Percentiles rank a stretch among this genome's conserved stretches.
These are phyloP conservation scores for Monilinia fructigena DNA, from an alignment of 2,329 filamentous ascomycete species.

Conservation along the genomic window DNA sequence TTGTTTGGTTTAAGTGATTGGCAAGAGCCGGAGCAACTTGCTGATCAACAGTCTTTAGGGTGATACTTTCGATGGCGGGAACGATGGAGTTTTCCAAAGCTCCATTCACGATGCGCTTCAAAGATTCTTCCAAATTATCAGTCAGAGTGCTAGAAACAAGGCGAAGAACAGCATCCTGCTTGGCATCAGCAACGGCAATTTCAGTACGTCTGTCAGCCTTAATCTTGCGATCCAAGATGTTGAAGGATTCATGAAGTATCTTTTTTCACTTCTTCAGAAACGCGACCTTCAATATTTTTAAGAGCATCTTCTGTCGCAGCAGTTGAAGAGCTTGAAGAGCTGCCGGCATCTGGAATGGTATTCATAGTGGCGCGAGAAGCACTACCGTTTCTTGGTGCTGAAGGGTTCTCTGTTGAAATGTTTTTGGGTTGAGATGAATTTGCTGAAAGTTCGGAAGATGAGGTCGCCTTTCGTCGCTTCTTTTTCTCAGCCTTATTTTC, in stretches of 20 bases:
- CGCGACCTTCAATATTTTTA: constrained; percentile 48
- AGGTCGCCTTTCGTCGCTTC: constrained; percentile 68
- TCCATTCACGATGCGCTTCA: constrained; percentile 54
- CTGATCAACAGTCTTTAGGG: constrained; percentile 59
- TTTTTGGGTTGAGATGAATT: constrained; percentile 34
- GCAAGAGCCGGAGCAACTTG: constrained; percentile 66
- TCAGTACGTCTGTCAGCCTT: constrained; percentile 67
- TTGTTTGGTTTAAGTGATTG: constrained; percentile 30
- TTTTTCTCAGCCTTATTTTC: constrained; percentile 62
- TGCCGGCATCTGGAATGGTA: constrained; percentile 25
- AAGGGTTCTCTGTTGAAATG: constrained; percentile 39
- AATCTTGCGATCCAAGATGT: constrained; percentile 60
- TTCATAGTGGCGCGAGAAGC: constrained; percentile 30
- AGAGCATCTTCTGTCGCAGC: constrained; percentile 47
- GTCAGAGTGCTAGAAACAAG: constrained; percentile 67
- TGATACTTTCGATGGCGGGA: constrained; percentile 68
- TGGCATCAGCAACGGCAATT: constrained; percentile 61
- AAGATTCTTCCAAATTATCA: constrained; percentile 60
- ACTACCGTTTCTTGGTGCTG: constrained; percentile 35
- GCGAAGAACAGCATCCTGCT: constrained; percentile 67
- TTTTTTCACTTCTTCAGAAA: constrained; percentile 49
- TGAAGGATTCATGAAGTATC: constrained; percentile 57
- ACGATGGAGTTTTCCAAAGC: constrained; percentile 71
- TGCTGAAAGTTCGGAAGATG: constrained; percentile 34
- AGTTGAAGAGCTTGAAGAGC: constrained; percentile 24